phyloP scores from a whole-genome alignment of 805 yeast genomes.

The Maudiozyma barnettii region DNA sequence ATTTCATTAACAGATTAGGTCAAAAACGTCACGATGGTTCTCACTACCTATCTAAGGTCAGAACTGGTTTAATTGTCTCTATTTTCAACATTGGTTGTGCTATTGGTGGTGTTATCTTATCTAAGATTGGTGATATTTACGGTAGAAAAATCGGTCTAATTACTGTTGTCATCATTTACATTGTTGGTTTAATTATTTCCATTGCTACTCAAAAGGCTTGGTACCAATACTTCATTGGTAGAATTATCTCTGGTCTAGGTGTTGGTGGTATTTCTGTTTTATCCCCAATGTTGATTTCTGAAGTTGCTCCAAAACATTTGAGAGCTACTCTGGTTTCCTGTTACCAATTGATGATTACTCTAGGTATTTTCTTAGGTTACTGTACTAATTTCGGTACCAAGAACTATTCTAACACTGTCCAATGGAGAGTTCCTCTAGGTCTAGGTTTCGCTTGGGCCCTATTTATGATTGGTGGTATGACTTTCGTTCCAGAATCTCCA shows the following conservation, averaged over 20 bases:
- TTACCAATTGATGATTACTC: slow-evolving; percentile 60
- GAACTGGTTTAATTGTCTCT: slow-evolving; percentile 43
- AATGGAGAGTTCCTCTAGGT: slow-evolving; percentile 68
- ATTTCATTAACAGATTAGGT: slow-evolving; percentile 47
- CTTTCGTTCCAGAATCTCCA: slow-evolving; percentile 64
- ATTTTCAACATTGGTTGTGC: slow-evolving; percentile 71
- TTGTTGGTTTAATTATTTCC: slow-evolving; percentile 59
- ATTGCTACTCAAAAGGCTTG: slow-evolving; percentile 45
- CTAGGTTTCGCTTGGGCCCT: slow-evolving; percentile 40
- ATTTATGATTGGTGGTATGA: slow-evolving; percentile 30
- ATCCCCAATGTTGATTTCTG: slow-evolving; percentile 59
- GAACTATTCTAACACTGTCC: slow-evolving; percentile 51
- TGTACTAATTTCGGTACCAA: slow-evolving; percentile 63
- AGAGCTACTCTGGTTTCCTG: slow-evolving; percentile 65
- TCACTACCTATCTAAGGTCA: slow-evolving; percentile 34
- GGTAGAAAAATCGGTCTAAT: slow-evolving; percentile 61
- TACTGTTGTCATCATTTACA: slow-evolving; percentile 52
- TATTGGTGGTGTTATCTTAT: slow-evolving; percentile 55
- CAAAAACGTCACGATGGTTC: slow-evolving; percentile 32
- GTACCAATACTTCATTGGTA: slow-evolving; percentile 65
- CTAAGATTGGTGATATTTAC: slow-evolving; percentile 49
- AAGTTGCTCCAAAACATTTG: slow-evolving; percentile 31
- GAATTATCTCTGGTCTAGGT: slow-evolving; percentile 61
- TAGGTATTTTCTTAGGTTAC: slow-evolving; percentile 68
- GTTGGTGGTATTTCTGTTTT: slow-evolving; percentile 70